Percentiles rank a stretch among this genome's conserved stretches.
Conservation (phyloP, 441 rosid species). For the Pelargonium fulgidum region DNA sequence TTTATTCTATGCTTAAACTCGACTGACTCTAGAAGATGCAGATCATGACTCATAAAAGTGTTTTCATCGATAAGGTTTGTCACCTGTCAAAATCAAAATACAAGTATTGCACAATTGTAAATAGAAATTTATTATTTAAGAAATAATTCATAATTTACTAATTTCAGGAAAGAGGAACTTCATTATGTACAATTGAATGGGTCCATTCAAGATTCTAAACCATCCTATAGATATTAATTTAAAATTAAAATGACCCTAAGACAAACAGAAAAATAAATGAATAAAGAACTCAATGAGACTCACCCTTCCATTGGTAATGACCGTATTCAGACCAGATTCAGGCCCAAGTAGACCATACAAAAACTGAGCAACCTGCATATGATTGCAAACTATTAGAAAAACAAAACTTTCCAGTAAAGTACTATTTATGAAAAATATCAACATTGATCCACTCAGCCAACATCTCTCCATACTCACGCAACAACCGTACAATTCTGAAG, state of each 20-base stretch:
- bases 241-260: not conserved
- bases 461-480: not conserved
- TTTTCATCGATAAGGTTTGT: constrained; percentile 50
- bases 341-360: constrained; percentile 58
- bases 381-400: constrained; percentile 22
- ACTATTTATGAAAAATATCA: constrained; percentile 17
- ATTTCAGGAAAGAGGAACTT: not conserved
- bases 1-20: constrained; percentile 80
- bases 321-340: constrained; percentile 60
- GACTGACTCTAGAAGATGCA: constrained; percentile 75
- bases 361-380: constrained; percentile 58
- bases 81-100: constrained; percentile 41
- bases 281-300: constrained; percentile 18
- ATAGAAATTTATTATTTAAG: not conserved
- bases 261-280: not conserved
- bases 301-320: constrained; percentile 96
- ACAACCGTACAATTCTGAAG: constrained; percentile 1
- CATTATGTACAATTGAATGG: not conserved
- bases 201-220: not conserved
- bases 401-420: constrained; percentile 13
- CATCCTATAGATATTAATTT: not conserved
- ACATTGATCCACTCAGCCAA: constrained; percentile 10
- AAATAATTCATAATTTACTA: not conserved
- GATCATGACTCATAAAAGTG: constrained; percentile 75
- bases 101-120: not conserved